phyloP scores from a whole-genome alignment of 768 basidiomycete genomes.

The Suillus cothurnatus region DNA sequence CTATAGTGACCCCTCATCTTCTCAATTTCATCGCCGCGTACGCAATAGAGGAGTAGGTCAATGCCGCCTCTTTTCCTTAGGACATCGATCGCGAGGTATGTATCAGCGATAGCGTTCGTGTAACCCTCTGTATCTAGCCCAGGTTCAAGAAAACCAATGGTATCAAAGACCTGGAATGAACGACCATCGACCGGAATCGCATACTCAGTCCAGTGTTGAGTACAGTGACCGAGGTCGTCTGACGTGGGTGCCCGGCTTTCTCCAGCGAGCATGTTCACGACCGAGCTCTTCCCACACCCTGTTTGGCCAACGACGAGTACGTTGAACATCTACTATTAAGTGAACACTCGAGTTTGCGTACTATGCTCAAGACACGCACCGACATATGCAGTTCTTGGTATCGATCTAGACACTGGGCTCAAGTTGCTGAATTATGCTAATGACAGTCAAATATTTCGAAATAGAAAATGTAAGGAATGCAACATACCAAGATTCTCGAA shows the following conservation, averaged over 20 bases:
- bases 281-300: slow-evolving; percentile 34
- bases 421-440: neutral
- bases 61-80: slow-evolving; percentile 34
- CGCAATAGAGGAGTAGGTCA: slow-evolving; percentile 41
- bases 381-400: neutral
- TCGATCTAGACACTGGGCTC: neutral
- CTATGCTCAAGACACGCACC: neutral
- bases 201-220: slow-evolving; percentile 29
- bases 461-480: neutral
- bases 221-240: slow-evolving; percentile 33
- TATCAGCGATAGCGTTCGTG: slow-evolving; percentile 28
- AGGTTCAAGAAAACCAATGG: slow-evolving; percentile 35
- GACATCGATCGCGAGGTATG: slow-evolving; percentile 35
- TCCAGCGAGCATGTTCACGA: slow-evolving; percentile 32
- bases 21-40: slow-evolving; percentile 39
- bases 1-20: slow-evolving; percentile 35
- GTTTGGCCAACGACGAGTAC: slow-evolving; percentile 30
- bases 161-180: slow-evolving; percentile 35
- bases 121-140: slow-evolving; percentile 15
- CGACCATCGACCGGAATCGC: slow-evolving; percentile 6
- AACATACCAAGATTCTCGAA: neutral
- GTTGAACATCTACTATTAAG: slow-evolving; percentile 3
- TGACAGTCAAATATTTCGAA: neutral
- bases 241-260: slow-evolving; percentile 31
- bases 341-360: neutral